Evolutionary conservation across 2,329 filamentous ascomycete genomes (phyloP).

Genomic region (Madurella mycetomatis): DNA sequence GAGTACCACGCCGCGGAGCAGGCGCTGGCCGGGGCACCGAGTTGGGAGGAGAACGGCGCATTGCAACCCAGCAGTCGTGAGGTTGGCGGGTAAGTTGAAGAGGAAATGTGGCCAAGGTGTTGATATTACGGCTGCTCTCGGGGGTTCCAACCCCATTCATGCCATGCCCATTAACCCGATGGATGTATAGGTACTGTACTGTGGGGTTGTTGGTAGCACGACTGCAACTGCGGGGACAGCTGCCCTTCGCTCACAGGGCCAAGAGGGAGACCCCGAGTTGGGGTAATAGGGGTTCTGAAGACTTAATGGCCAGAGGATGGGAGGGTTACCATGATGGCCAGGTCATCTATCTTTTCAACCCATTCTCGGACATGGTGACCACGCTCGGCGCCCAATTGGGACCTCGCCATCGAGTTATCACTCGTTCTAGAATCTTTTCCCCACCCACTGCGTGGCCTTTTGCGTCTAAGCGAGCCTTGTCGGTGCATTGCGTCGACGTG

Average conservation of each 20-base stretch:
- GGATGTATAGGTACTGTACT: not conserved
- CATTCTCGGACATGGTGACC: not conserved
- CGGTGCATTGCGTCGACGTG: not conserved
- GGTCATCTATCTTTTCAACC: not conserved
- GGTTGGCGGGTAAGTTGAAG: slow-evolving; percentile 5
- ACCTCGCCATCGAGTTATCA: not conserved
- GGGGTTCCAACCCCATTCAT: slow-evolving; percentile 12
- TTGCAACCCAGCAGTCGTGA: not conserved
- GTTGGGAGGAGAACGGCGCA: not conserved
- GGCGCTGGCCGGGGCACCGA: slow-evolving; percentile 3
- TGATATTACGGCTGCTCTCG: slow-evolving; percentile 3
- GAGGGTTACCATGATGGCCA: not conserved
- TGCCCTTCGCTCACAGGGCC: not conserved
- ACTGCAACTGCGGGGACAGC: not conserved
- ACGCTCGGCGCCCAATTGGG: not conserved
- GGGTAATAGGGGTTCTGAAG: not conserved
- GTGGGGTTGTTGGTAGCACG: slow-evolving; percentile 1
- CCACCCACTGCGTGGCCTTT: not conserved
- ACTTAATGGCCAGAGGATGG: not conserved
- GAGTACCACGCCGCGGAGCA: slow-evolving; percentile 13
- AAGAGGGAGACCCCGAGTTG: not conserved
- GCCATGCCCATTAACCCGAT: slow-evolving; percentile 16
- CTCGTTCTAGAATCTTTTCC: not conserved
- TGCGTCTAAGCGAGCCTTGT: slow-evolving; percentile 7
- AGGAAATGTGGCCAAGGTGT: not conserved